Percentiles rank a stretch among this genome's conserved stretches.
Conservation (phyloP, 2,329 filamentous ascomycete species). For the Penicillium occitanis region DNA sequence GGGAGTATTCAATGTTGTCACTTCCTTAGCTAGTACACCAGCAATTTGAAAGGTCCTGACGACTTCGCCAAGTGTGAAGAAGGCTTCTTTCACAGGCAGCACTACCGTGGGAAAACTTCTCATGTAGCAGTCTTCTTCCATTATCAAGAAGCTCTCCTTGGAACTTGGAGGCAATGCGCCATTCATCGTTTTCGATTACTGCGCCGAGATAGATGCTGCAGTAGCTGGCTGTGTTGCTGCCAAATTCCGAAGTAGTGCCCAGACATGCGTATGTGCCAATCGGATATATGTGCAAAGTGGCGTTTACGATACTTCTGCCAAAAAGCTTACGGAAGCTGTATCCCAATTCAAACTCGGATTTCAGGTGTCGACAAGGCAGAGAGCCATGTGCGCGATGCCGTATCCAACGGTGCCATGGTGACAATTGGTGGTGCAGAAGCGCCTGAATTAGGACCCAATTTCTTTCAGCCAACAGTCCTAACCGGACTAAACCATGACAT, state of each 20-base stretch:
- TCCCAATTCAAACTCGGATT: neutral
- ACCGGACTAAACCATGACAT: neutral
- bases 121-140: no score
- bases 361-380: neutral
- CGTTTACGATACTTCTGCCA: neutral
- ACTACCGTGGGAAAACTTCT: no score
- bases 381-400: neutral
- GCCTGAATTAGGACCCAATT: neutral
- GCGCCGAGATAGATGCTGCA: conserved; percentile 38
- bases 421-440: neutral
- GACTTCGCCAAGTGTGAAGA: no score
- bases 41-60: neutral
- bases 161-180: conserved; percentile 47
- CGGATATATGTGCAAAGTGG: conserved; percentile 2
- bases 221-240: conserved; percentile 41
- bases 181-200: conserved; percentile 43
- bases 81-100: no score
- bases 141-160: conserved; percentile 22
- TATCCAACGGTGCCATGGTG: neutral
- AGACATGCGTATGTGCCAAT: neutral
- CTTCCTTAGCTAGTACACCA: neutral
- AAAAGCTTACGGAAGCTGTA: neutral
- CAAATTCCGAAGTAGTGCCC: neutral
- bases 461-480: neutral
- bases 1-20: neutral